Evolutionary conservation across 257 asterid genomes (phyloP), one percentile per base, ranked within the genome.

Genomic region (Penstemon eatonii): DNA sequence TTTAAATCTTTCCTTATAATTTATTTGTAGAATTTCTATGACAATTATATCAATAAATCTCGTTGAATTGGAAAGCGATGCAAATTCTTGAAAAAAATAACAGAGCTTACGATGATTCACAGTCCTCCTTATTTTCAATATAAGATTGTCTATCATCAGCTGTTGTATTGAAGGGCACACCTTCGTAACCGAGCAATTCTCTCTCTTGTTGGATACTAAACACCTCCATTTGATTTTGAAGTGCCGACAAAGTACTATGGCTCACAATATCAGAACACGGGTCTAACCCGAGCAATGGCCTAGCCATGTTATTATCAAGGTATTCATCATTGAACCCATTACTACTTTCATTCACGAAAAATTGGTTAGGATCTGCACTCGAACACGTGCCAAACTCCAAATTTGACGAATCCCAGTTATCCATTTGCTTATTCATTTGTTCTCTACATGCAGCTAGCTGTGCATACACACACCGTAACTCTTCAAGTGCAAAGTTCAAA

Each of bases 81-180:
- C 2, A 25, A 25, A 2, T 25, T 25, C 33, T 2, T 25, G 33
- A 25, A 25, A 6, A 5, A 0, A 42, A 42, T n/a, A n/a, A 18
- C 5, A 46, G 56, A 4, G 8, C 25, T 19, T 79, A 85, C 90
- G 88, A 76, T 8, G 86, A 75, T 55, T 74, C 80, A 11, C 66
- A 65, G 4, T 59, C 70, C 8, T 76, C 86, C 52, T 74, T 72
- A 3, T 74, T 73, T 63, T 79, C 85, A 33, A 67, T 49, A 38
- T 73, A 82, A 43, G 91, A 78, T 62, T 69, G 83, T 8, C 80
- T 58, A 64, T 85, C 84, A 39, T 76, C 84, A 5, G 54, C 66
- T 13, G 58, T 18, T 0, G 67, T 33, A 52, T 74, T 64, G 53
- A 76, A 76, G 7, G 41, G 56, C 56, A 75, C 8, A 69, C 7